phyloP scores from a whole-genome alignment of 805 yeast genomes.

The Osmozyma mogii region DNA sequence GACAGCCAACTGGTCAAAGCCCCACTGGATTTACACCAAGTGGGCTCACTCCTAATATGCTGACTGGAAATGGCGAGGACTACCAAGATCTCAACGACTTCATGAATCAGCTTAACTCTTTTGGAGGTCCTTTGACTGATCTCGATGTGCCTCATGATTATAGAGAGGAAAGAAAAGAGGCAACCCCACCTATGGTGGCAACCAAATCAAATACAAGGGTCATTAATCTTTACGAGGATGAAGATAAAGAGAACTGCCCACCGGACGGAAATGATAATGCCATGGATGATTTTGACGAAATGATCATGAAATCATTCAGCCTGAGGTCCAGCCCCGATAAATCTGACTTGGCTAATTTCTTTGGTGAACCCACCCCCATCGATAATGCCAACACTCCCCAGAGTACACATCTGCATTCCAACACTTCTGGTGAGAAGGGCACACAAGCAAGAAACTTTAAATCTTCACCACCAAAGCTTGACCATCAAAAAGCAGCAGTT shows the following conservation, averaged over 20 bases:
- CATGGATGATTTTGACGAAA: conserved; percentile 15
- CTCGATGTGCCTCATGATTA: conserved; percentile 29
- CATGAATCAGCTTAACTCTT: conserved; percentile 29
- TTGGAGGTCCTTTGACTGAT: conserved; percentile 42
- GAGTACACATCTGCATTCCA: no score
- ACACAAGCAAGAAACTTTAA: conserved; percentile 14
- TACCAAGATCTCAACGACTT: conserved; percentile 33
- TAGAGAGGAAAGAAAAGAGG: conserved; percentile 15
- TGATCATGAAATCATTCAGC: conserved; percentile 19
- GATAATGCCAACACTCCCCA: conserved; percentile 22
- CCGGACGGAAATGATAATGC: conserved; percentile 9
- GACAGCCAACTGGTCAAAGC: conserved; percentile 17
- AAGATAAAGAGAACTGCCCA: conserved; percentile 21
- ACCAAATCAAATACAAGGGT: conserved; percentile 47
- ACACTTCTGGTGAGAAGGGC: conserved; percentile 14
- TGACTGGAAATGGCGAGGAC: no score
- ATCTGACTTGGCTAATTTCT: conserved; percentile 38
- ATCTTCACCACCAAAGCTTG: conserved; percentile 18
- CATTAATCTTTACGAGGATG: conserved; percentile 40
- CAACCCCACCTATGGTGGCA: conserved; percentile 45
- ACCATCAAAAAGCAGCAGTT: conserved; percentile 15
- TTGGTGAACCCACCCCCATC: conserved; percentile 34
- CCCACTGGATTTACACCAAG: no score
- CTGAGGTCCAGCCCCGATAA: conserved; percentile 31
- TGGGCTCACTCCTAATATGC: no score